phyloP scores from a whole-genome alignment of 805 yeast species.

The Deakozyma indianensis region DNA sequence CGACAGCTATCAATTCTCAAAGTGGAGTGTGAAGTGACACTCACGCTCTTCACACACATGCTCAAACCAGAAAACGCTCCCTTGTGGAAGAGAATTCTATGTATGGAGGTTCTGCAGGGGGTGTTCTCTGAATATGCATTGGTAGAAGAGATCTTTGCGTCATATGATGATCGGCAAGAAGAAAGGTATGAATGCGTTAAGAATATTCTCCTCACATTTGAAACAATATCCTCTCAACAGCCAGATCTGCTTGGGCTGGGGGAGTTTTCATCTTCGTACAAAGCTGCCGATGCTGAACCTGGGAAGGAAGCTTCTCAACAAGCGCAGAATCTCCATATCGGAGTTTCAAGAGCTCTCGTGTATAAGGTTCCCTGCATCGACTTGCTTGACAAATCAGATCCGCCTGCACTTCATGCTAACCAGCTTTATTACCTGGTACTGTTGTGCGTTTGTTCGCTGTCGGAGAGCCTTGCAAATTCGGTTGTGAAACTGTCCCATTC shows the following conservation, averaged over 20 bases:
- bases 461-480: slow-evolving; percentile 54
- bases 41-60: slow-evolving; percentile 62
- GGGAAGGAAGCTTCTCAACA: not conserved
- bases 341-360: slow-evolving; percentile 5
- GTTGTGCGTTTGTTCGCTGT: slow-evolving; percentile 34
- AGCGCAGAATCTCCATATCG: slow-evolving; percentile 2
- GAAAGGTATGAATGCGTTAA: slow-evolving; percentile 30
- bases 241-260: slow-evolving; percentile 19
- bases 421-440: slow-evolving; percentile 49
- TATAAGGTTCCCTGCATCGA: slow-evolving; percentile 43
- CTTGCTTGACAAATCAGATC: slow-evolving; percentile 63
- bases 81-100: slow-evolving; percentile 59
- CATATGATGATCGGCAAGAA: slow-evolving; percentile 50
- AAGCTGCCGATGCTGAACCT: not conserved
- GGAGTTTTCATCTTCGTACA: slow-evolving; percentile 1
- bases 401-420: slow-evolving; percentile 52
- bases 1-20: slow-evolving; percentile 49
- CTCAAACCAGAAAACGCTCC: slow-evolving; percentile 44
- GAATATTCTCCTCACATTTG: slow-evolving; percentile 36
- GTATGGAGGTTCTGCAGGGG: slow-evolving; percentile 57
- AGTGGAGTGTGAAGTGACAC: slow-evolving; percentile 68
- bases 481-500: slow-evolving; percentile 6
- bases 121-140: slow-evolving; percentile 42
- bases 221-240: slow-evolving; percentile 23
- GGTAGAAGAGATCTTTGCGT: slow-evolving; percentile 37